Evolutionary conservation across 768 basidiomycete species (phyloP).

Genomic region (Suillus alpinus): DNA sequence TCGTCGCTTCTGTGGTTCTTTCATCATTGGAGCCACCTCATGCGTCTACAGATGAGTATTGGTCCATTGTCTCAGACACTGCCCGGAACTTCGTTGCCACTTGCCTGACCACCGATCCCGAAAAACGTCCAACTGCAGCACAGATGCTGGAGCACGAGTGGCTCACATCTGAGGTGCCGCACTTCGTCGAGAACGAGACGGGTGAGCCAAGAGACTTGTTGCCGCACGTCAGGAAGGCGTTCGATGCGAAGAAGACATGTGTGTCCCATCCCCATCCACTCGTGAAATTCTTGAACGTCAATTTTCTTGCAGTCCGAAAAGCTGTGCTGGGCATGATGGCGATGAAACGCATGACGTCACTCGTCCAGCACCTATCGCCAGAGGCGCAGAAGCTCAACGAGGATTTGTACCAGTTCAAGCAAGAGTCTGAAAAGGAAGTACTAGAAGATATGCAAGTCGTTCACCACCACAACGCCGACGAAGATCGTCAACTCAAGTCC

Average conservation of each 20-base stretch:
- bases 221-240: slow-evolving; percentile 85
- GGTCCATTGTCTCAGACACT: slow-evolving; percentile 78
- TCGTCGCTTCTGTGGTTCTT: slow-evolving; percentile 11
- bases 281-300: background rate
- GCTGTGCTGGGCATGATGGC: slow-evolving; percentile 87
- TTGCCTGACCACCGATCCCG: slow-evolving; percentile 86
- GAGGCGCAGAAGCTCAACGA: slow-evolving; percentile 51
- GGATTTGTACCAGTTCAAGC: slow-evolving; percentile 68
- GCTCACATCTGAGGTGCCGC: slow-evolving; percentile 64
- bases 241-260: slow-evolving; percentile 88
- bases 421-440: slow-evolving; percentile 66
- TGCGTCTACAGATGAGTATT: slow-evolving; percentile 61
- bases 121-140: slow-evolving; percentile 72
- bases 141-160: slow-evolving; percentile 67
- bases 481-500: slow-evolving; percentile 3
- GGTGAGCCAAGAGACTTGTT: slow-evolving; percentile 75
- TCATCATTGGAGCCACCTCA: background rate
- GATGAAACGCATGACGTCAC: slow-evolving; percentile 71
- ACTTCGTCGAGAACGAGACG: slow-evolving; percentile 58
- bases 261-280: slow-evolving; percentile 28
- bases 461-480: slow-evolving; percentile 43
- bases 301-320: slow-evolving; percentile 65
- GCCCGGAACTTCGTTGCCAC: slow-evolving; percentile 79
- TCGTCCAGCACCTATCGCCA: slow-evolving; percentile 38
- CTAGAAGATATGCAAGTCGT: slow-evolving; percentile 43